A percentile compares a stretch with the other conserved stretches of the same genome.
Evolutionary conservation across 768 basidiomycete species (phyloP).

Genomic region (Clathrus columnatus): DNA sequence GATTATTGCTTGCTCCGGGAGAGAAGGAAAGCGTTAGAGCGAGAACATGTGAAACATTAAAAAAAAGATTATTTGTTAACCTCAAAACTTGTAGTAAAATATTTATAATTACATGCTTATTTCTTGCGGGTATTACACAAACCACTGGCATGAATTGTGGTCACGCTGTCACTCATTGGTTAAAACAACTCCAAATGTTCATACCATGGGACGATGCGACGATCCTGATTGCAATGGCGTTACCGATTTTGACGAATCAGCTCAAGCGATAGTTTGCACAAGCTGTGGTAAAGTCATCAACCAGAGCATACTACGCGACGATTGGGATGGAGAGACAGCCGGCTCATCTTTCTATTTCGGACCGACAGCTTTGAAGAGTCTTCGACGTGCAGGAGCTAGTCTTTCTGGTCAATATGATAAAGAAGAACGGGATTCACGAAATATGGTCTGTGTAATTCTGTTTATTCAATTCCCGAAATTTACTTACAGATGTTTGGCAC

Average conservation of each 20-base stretch:
- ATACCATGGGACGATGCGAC: slow-evolving; percentile 5
- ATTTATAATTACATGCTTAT: no score
- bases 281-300: slow-evolving; percentile 63
- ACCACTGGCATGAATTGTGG: no score
- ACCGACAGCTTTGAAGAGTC: slow-evolving; percentile 36
- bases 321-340: slow-evolving; percentile 28
- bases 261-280: slow-evolving; percentile 56
- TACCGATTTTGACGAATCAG: slow-evolving; percentile 48
- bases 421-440: slow-evolving; percentile 54
- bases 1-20: slow-evolving; percentile 87
- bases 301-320: slow-evolving; percentile 48
- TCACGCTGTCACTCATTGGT: no score
- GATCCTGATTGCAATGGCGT: slow-evolving; percentile 34
- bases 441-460: slow-evolving; percentile 37
- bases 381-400: slow-evolving; percentile 46
- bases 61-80: neutral
- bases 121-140: no score
- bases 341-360: slow-evolving; percentile 24
- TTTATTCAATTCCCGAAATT: slow-evolving; percentile 15
- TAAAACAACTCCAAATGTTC: no score
- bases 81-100: neutral
- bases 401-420: slow-evolving; percentile 53
- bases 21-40: slow-evolving; percentile 7
- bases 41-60: slow-evolving; percentile 21
- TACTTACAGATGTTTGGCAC: slow-evolving; percentile 14